Evolutionary conservation across 2,329 filamentous ascomycete species (phyloP).

Genomic region (Rugonectria rugulosa): DNA sequence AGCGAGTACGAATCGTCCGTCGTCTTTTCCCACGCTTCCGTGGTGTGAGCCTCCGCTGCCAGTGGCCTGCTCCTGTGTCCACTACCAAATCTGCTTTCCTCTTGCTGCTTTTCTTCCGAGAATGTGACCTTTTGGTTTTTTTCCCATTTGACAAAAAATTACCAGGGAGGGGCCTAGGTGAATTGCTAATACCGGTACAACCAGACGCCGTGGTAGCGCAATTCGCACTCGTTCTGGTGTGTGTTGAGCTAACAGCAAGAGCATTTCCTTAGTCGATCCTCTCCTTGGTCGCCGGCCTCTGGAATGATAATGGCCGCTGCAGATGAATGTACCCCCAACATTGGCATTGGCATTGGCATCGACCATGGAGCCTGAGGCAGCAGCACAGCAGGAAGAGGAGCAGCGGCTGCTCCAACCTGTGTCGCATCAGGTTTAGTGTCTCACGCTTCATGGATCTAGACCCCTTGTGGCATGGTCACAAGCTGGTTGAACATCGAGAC

Average conservation of each 20-base stretch:
- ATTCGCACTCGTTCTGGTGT: constrained; percentile 9
- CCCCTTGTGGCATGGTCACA: constrained; percentile 14
- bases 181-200: neutral
- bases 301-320: neutral
- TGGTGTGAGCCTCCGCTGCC: constrained; percentile 36
- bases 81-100: constrained; percentile 26
- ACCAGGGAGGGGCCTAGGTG: constrained; percentile 8
- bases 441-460: neutral
- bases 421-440: constrained; percentile 23
- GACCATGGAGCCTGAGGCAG: constrained; percentile 30
- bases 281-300: neutral
- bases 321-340: neutral
- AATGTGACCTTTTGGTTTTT: constrained; percentile 20
- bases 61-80: constrained; percentile 34
- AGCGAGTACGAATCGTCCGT: constrained; percentile 11
- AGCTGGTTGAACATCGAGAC: neutral
- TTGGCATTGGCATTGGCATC: no score
- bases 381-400: constrained; percentile 11
- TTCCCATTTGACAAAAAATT: neutral
- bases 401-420: constrained; percentile 25
- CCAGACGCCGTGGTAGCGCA: constrained; percentile 11
- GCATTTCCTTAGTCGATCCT: no score
- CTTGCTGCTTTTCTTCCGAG: constrained; percentile 22
- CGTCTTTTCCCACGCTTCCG: constrained; percentile 11
- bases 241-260: neutral